Conservation (phyloP, 331 rosid genomes). For the Rosa hybrid region DNA sequence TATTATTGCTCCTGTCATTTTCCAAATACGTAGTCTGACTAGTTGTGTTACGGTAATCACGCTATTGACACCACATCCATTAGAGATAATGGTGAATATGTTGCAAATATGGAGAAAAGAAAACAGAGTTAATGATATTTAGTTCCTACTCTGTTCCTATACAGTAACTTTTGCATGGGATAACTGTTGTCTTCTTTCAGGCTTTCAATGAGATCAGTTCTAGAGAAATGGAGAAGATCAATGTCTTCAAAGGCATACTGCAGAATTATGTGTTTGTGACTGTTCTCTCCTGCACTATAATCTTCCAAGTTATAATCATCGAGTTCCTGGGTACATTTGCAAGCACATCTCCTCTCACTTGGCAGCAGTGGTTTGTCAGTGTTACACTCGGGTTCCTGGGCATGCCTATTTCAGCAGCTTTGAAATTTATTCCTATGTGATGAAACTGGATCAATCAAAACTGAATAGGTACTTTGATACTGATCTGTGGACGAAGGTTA, state of each 20-base stretch:
- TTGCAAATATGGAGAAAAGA: not conserved
- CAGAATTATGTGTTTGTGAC: conserved; percentile 76
- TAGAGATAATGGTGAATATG: not conserved
- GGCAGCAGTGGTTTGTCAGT: conserved; percentile 64
- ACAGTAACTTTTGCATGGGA: not conserved
- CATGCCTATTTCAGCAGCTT: conserved; percentile 87
- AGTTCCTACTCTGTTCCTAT: not conserved
- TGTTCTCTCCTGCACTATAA: conserved; percentile 66
- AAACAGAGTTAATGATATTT: not conserved
- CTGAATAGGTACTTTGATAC: conserved; percentile 9
- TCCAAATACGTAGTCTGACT: not conserved
- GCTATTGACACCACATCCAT: not conserved
- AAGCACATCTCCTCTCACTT: conserved; percentile 75
- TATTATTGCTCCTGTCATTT: not conserved
- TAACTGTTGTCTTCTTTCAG: conserved; percentile 43
- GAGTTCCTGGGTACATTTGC: conserved; percentile 86
- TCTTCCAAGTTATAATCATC: conserved; percentile 84
- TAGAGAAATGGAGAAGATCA: conserved; percentile 96
- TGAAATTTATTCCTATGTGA: conserved; percentile 75
- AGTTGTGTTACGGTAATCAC: not conserved
- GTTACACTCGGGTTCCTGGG: conserved; percentile 79
- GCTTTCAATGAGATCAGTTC: conserved; percentile 97
- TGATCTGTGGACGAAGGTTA: conserved; percentile 5
- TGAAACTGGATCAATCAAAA: conserved; percentile 32
- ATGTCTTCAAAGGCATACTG: conserved; percentile 79